phyloP scores from a whole-genome alignment of 345 rosid genomes.

The Aegle marmelos region DNA sequence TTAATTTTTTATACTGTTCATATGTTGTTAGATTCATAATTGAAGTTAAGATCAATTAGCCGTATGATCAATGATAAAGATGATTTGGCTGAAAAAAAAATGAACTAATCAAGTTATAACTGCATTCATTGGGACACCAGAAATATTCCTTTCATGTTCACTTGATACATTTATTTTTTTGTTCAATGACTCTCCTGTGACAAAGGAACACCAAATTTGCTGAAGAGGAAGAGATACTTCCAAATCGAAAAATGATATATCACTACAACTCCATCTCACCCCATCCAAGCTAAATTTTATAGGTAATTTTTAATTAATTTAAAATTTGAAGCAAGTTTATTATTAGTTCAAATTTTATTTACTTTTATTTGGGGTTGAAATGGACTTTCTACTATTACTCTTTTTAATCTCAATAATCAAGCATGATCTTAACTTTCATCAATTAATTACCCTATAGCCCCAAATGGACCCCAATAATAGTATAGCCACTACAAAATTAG shows the following conservation, averaged over 20 bases:
- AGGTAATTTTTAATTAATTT: too few species aligned
- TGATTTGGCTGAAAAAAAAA: too few species aligned
- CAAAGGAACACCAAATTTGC: neutral
- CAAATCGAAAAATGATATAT: too few species aligned
- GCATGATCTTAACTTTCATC: neutral
- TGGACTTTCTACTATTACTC: too few species aligned
- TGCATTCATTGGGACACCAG: neutral
- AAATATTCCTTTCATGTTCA: neutral
- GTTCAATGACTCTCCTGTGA: neutral
- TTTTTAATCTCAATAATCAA: neutral
- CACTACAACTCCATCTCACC: too few species aligned
- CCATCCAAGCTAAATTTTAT: too few species aligned
- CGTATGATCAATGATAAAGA: too few species aligned
- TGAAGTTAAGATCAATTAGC: too few species aligned
- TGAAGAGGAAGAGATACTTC: too few species aligned
- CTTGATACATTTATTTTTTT: neutral
- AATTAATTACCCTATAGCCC: neutral
- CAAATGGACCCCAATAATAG: neutral
- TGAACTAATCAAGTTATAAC: neutral
- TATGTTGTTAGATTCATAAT: neutral
- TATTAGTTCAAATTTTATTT: too few species aligned
- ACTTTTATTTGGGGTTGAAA: too few species aligned
- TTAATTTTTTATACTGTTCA: neutral
- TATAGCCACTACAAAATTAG: neutral
- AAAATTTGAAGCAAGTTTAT: too few species aligned